Conservation (phyloP, 352 stramenopile species). For the Globisporangium viniferum region DNA sequence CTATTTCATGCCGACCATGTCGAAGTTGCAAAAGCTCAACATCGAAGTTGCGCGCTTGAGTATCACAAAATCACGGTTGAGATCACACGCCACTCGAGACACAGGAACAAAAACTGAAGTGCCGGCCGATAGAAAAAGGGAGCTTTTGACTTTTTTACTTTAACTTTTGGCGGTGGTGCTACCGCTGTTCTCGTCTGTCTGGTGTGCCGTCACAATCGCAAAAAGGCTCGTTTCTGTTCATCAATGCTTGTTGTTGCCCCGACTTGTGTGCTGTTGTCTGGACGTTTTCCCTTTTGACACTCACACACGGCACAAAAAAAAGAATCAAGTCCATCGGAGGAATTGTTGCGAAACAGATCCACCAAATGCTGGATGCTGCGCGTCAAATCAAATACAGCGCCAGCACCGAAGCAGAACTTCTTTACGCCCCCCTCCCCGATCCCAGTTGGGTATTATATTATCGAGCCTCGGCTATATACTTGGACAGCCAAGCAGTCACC, state of each 20-base stretch:
- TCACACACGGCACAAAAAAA: background rate
- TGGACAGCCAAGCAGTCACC: no score
- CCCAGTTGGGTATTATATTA: no score
- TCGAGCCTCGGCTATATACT: no score
- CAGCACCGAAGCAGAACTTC: no score
- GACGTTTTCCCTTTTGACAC: background rate
- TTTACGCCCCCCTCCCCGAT: no score
- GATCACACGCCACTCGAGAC: background rate
- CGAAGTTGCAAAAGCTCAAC: background rate
- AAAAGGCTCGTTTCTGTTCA: background rate
- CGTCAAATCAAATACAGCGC: background rate
- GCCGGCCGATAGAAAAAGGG: background rate
- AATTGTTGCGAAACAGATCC: background rate
- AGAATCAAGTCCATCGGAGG: background rate
- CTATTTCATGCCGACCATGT: background rate
- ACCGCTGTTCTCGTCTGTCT: background rate
- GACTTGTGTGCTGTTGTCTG: background rate
- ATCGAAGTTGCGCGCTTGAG: background rate
- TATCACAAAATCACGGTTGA: background rate
- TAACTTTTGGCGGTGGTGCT: background rate
- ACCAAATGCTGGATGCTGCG: background rate
- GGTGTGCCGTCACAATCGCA: background rate
- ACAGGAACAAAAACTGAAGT: background rate
- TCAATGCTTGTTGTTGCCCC: background rate
- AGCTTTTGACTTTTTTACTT: background rate